phyloP scores from a whole-genome alignment of 148 eudicot genomes.

The Chenopodium formosanum region DNA sequence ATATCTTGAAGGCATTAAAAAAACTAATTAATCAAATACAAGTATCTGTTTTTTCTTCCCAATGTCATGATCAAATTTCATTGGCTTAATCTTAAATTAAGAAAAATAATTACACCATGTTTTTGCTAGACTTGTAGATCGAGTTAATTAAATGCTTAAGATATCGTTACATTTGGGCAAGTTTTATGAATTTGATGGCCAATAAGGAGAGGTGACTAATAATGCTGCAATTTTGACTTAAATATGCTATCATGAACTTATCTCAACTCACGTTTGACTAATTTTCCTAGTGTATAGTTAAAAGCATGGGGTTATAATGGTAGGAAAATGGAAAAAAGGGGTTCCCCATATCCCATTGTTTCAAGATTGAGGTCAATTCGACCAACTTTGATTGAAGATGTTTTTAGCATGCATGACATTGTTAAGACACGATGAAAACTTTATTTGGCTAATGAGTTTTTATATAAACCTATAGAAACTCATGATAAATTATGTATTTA shows the following conservation, averaged over 20 bases:
- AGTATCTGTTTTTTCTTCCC: not conserved
- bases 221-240: not conserved
- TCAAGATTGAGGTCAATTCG: no score
- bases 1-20: not conserved
- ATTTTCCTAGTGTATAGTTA: no score
- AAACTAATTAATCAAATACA: not conserved
- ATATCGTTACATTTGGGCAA: not conserved
- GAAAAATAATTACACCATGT: not conserved
- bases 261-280: not conserved
- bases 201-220: not conserved
- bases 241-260: not conserved
- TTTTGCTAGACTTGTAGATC: not conserved
- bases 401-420: no score
- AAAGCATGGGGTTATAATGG: not conserved
- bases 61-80: not conserved
- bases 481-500: no score
- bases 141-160: not conserved
- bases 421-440: no score
- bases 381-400: no score
- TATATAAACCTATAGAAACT: no score
- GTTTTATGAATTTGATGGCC: not conserved
- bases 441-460: no score
- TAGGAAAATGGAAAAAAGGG: not conserved
- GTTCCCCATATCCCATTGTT: no score
- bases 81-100: not conserved